A percentile compares a stretch with the other conserved stretches of the same genome.
Evolutionary conservation across 257 asterid species (phyloP).

Genomic region (Capsicum pubescens): DNA sequence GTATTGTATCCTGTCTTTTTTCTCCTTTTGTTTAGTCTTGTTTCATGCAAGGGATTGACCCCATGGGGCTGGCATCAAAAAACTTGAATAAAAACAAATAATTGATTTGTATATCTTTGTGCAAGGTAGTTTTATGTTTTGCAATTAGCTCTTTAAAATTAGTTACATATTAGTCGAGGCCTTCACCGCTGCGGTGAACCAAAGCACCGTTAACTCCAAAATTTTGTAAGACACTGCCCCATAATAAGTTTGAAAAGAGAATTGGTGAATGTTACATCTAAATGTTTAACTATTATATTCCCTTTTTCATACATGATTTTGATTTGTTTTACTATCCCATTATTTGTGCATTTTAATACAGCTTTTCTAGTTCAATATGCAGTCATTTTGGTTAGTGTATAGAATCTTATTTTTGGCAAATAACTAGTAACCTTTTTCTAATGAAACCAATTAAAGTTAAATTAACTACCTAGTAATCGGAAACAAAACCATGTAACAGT

Average conservation of each 20-base stretch:
- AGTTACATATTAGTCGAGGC: no score
- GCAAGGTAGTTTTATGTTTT: background rate
- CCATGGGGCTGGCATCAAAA: background rate
- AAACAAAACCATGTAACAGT: background rate
- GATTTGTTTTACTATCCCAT: no score
- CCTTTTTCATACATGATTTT: no score
- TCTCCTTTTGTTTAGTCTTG: background rate
- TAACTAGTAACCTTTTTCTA: background rate
- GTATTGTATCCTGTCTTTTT: background rate
- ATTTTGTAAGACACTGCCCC: no score
- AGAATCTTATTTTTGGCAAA: background rate
- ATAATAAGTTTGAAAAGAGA: no score
- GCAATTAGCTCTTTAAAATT: background rate
- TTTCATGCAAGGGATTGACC: background rate
- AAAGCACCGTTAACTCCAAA: no score
- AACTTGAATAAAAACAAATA: constrained; percentile 13
- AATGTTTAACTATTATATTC: no score
- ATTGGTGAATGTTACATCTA: no score
- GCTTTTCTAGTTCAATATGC: no score
- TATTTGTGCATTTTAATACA: no score
- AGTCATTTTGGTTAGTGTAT: background rate
- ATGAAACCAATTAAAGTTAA: background rate
- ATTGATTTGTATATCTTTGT: background rate
- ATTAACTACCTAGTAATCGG: background rate
- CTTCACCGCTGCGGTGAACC: no score